Evolutionary conservation across 2,329 filamentous ascomycete genomes (phyloP).

Genomic region (Fusarium floridanum): DNA sequence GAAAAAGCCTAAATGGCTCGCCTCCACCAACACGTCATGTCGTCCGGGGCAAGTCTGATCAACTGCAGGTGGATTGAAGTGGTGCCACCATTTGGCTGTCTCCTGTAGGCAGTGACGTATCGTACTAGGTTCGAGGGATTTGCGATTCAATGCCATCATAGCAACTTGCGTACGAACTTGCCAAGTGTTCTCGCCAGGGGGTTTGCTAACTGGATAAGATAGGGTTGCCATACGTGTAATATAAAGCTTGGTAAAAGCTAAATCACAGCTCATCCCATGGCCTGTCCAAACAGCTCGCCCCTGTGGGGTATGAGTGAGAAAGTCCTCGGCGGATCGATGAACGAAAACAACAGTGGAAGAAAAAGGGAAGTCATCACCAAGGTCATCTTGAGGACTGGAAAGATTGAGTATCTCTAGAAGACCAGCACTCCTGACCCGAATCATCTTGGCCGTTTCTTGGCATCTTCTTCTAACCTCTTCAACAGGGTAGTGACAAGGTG

Average conservation of each 20-base stretch:
- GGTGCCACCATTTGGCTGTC: neutral
- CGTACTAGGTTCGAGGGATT: neutral
- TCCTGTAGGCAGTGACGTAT: neutral
- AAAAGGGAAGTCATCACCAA: too few species aligned
- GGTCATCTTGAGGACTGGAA: too few species aligned
- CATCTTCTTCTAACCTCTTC: neutral
- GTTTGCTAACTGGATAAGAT: neutral
- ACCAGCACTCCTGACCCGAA: neutral
- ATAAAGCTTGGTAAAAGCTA: neutral
- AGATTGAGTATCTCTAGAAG: neutral
- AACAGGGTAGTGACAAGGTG: neutral
- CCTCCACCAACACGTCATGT: neutral
- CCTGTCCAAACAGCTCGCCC: neutral
- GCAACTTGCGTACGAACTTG: neutral
- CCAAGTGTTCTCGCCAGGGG: accelerated
- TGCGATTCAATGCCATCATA: too few species aligned
- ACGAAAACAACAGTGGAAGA: neutral
- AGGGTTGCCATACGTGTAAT: accelerated
- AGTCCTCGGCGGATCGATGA: neutral
- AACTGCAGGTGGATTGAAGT: neutral
- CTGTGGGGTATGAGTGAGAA: neutral
- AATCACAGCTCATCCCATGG: neutral
- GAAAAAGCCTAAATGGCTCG: neutral
- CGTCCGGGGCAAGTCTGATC: neutral
- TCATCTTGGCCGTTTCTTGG: neutral